phyloP scores from a whole-genome alignment of 306 rosid species.

The Chamaecrista fasciculata region DNA sequence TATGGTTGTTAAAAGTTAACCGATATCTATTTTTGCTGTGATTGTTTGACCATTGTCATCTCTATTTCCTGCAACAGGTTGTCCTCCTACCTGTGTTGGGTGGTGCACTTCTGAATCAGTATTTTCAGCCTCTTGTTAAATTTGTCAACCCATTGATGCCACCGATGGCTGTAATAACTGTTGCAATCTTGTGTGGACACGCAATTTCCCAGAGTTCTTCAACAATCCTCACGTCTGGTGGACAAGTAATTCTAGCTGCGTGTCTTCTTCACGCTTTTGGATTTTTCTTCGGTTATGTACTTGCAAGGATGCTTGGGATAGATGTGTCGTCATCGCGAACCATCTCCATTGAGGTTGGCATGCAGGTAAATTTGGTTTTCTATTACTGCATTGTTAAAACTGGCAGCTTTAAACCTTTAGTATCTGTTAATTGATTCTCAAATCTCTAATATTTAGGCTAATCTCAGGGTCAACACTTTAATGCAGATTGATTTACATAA shows the following conservation, averaged over 20 bases:
- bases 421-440: too few species aligned
- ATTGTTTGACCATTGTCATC: slow-evolving; percentile 6
- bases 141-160: slow-evolving; percentile 78
- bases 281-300: slow-evolving; percentile 67
- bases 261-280: slow-evolving; percentile 74
- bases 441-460: too few species aligned
- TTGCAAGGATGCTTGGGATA: slow-evolving; percentile 60
- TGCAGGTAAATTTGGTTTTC: slow-evolving; percentile 57
- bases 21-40: not conserved
- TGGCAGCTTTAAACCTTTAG: not conserved
- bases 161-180: slow-evolving; percentile 75
- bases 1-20: not conserved
- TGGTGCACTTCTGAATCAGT: slow-evolving; percentile 84
- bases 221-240: slow-evolving; percentile 68
- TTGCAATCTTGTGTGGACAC: slow-evolving; percentile 72
- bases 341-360: slow-evolving; percentile 87
- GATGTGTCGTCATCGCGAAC: slow-evolving; percentile 71
- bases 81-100: slow-evolving; percentile 80
- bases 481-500: too few species aligned
- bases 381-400: not conserved
- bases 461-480: too few species aligned
- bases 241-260: slow-evolving; percentile 58
- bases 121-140: slow-evolving; percentile 65
- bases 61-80: slow-evolving; percentile 46
- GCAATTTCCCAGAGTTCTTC: slow-evolving; percentile 76